Conservation (phyloP, 257 asterid genomes). For the Lycium barbarum region DNA sequence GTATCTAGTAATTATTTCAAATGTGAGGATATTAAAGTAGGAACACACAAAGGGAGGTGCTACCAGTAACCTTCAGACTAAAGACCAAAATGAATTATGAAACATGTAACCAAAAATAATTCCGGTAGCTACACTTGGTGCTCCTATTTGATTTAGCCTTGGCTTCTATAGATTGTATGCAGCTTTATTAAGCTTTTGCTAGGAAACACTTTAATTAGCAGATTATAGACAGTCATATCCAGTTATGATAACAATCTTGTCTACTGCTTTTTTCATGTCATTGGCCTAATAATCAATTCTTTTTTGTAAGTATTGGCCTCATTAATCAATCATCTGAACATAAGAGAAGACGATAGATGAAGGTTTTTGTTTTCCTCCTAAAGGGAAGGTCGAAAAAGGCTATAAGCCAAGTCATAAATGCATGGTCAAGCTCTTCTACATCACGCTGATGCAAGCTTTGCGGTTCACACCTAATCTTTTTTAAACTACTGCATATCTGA, state of each 20-base stretch:
- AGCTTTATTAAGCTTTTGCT: background rate
- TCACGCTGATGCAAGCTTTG: background rate
- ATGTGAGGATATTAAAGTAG: no score
- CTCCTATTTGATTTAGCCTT: background rate
- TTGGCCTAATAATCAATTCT: no score
- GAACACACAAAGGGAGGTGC: no score
- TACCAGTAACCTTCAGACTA: no score
- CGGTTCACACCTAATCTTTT: background rate
- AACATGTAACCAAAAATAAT: no score
- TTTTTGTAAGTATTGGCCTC: background rate
- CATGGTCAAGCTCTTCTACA: conserved; percentile 15
- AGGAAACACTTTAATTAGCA: background rate
- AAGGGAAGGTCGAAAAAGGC: background rate
- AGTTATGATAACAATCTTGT: background rate
- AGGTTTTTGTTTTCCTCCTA: background rate
- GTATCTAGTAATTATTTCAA: no score
- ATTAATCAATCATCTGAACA: background rate
- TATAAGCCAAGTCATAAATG: conserved; percentile 1
- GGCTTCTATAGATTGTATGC: background rate
- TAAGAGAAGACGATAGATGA: background rate
- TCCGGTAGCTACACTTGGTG: no score
- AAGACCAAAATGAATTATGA: no score
- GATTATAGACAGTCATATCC: background rate
- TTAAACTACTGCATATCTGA: background rate
- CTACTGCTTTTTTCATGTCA: background rate